These are phyloP conservation scores for Cercis canadensis DNA, from an alignment of 306 rosid genomes.

Conservation along the genomic window DNA sequence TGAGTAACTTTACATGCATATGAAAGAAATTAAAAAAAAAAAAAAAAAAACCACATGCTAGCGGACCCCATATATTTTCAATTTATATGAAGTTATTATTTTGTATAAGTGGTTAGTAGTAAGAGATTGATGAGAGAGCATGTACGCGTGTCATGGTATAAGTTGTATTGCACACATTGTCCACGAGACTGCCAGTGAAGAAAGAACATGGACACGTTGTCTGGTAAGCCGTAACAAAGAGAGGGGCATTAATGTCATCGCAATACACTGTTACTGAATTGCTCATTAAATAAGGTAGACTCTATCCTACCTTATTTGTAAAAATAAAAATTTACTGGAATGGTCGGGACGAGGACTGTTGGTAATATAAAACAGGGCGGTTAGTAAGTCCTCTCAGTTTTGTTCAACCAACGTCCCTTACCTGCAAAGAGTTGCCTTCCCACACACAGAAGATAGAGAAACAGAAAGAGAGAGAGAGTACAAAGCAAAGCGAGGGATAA, in stretches of 20 bases:
- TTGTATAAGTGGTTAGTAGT: too few species aligned
- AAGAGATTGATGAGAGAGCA: too few species aligned
- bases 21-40: too few species aligned
- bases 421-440: conserved; percentile 49
- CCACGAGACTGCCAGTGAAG: background rate
- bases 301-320: too few species aligned
- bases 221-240: too few species aligned
- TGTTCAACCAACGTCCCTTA: conserved; percentile 68
- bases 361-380: conserved; percentile 61
- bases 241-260: conserved; percentile 41
- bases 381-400: conserved; percentile 66
- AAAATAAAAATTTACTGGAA: too few species aligned
- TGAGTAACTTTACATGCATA: too few species aligned
- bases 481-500: conserved; percentile 30
- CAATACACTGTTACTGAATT: conserved; percentile 18
- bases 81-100: too few species aligned
- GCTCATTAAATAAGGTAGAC: conserved; percentile 39
- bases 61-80: too few species aligned
- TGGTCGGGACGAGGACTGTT: conserved; percentile 50
- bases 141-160: too few species aligned
- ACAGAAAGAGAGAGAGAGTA: conserved; percentile 33
- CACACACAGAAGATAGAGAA: conserved; percentile 19
- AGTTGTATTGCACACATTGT: too few species aligned
- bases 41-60: too few species aligned
- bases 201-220: background rate